These are phyloP conservation scores for Theobroma cacao DNA, from an alignment of 345 rosid genomes.

Conservation along the genomic window DNA sequence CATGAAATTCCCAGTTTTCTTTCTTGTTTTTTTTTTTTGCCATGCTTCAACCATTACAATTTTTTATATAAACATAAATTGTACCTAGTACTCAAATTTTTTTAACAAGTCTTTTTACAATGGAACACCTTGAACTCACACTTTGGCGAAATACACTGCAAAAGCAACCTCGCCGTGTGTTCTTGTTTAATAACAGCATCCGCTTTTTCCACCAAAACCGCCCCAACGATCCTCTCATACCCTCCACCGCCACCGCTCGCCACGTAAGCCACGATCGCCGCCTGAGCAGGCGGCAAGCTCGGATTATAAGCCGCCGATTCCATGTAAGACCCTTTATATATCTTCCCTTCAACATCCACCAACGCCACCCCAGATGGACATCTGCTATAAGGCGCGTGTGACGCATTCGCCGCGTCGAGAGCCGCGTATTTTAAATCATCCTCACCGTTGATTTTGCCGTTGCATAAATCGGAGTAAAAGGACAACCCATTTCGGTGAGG, in stretches of 20 bases:
- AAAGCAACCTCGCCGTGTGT: constrained; percentile 57
- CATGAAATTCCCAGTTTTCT: neutral
- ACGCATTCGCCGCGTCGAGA: constrained; percentile 69
- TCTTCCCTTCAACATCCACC: constrained; percentile 70
- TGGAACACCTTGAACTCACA: constrained; percentile 69
- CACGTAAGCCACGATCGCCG: constrained; percentile 78
- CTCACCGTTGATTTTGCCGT: neutral
- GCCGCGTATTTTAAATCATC: constrained; percentile 45
- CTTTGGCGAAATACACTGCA: constrained; percentile 62
- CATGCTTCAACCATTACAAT: neutral
- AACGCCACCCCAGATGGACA: constrained; percentile 90
- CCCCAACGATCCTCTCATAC: constrained; percentile 67
- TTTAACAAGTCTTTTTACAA: constrained; percentile 31
- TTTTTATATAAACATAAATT: neutral
- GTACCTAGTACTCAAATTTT: neutral
- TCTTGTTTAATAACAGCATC: constrained; percentile 70
- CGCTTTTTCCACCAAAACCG: constrained; percentile 76
- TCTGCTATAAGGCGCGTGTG: constrained; percentile 84
- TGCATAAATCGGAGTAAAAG: constrained; percentile 7
- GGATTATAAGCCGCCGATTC: constrained; percentile 98
- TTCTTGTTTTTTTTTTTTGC: neutral
- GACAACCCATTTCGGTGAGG: constrained; percentile 48
- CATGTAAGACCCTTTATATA: constrained; percentile 74
- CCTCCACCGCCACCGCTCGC: constrained; percentile 66
- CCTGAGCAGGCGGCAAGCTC: constrained; percentile 91